Evolutionary conservation across 345 rosid genomes (phyloP).

Genomic region (Linum tenue): DNA sequence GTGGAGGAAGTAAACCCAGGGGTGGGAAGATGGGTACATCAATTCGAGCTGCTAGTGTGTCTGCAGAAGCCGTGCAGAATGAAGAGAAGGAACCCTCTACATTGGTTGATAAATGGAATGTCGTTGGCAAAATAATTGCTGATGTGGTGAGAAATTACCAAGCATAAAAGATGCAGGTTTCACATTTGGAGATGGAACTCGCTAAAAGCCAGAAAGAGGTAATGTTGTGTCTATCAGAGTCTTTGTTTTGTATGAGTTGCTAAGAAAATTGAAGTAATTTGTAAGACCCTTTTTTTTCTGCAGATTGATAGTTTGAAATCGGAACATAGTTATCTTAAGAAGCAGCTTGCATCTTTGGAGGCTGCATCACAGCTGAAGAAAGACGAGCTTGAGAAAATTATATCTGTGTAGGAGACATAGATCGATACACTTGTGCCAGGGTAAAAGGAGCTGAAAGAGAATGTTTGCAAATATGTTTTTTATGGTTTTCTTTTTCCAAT

Average conservation of each 20-base stretch:
- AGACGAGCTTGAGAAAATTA: slow-evolving; percentile 56
- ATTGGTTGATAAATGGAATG: slow-evolving; percentile 44
- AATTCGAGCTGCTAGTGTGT: slow-evolving; percentile 65
- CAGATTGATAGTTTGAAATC: slow-evolving; percentile 81
- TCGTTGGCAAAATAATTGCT: slow-evolving; percentile 45
- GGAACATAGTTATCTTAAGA: slow-evolving; percentile 56
- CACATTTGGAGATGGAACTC: slow-evolving; percentile 67
- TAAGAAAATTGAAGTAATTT: neutral
- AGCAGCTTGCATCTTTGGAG: slow-evolving; percentile 69
- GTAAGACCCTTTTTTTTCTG: neutral
- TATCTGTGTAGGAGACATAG: slow-evolving; percentile 58
- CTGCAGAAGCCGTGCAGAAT: slow-evolving; percentile 51
- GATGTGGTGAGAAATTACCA: slow-evolving; percentile 60
- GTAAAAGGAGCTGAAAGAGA: slow-evolving; percentile 68
- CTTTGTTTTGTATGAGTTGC: slow-evolving; percentile 4
- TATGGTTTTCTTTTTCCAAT: neutral
- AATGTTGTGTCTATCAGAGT: slow-evolving; percentile 2
- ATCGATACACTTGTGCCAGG: slow-evolving; percentile 51
- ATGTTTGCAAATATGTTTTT: slow-evolving; percentile 29
- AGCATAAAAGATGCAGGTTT: slow-evolving; percentile 53
- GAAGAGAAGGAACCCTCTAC: slow-evolving; percentile 68
- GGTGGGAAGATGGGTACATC: slow-evolving; percentile 98
- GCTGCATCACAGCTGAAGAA: slow-evolving; percentile 68
- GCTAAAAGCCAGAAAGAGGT: slow-evolving; percentile 91
- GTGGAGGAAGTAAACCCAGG: slow-evolving; percentile 92